These are phyloP conservation scores for Lachancea meyersii DNA, from an alignment of 805 yeast genomes.

Conservation along the genomic window DNA sequence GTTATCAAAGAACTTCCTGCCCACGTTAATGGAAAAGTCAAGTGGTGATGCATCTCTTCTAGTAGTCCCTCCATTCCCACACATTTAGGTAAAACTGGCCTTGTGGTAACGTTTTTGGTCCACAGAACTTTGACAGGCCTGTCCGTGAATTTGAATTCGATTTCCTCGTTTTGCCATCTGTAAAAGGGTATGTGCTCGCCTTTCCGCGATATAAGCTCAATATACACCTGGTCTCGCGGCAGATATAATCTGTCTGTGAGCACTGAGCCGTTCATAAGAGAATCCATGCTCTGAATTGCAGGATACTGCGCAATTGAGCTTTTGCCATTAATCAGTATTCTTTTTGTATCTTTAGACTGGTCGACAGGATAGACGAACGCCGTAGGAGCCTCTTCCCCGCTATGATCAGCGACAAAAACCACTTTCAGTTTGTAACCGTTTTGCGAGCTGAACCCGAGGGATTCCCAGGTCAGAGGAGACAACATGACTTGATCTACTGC, in stretches of 20 bases:
- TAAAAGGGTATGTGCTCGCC: slow-evolving; percentile 12
- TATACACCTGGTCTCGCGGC: slow-evolving; percentile 7
- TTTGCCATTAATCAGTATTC: background rate
- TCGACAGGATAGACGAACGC: slow-evolving; percentile 3
- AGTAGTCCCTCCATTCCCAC: slow-evolving; percentile 54
- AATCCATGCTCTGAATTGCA: slow-evolving; percentile 3
- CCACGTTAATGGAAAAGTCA: slow-evolving; percentile 18
- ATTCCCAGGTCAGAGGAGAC: slow-evolving; percentile 41
- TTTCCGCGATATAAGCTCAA: slow-evolving; percentile 14
- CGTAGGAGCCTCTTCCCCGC: slow-evolving; percentile 31
- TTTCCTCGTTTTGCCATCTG: slow-evolving; percentile 8
- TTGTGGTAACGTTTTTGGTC: background rate
- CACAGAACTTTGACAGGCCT: slow-evolving; percentile 3
- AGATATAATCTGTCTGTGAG: slow-evolving; percentile 16
- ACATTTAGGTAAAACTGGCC: slow-evolving; percentile 25
- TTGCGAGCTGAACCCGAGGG: slow-evolving; percentile 39
- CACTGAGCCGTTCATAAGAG: slow-evolving; percentile 8
- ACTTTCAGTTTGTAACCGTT: slow-evolving; percentile 35
- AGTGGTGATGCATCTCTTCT: slow-evolving; percentile 27
- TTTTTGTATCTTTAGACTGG: background rate
- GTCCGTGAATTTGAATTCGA: slow-evolving; percentile 9
- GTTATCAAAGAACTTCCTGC: slow-evolving; percentile 50
- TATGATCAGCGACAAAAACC: slow-evolving; percentile 40
- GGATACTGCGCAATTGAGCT: background rate
- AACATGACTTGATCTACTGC: slow-evolving; percentile 33